These are phyloP conservation scores for Golubevia pallescens DNA, from an alignment of 1,284 basidiomycete species.

Conservation along the genomic window DNA sequence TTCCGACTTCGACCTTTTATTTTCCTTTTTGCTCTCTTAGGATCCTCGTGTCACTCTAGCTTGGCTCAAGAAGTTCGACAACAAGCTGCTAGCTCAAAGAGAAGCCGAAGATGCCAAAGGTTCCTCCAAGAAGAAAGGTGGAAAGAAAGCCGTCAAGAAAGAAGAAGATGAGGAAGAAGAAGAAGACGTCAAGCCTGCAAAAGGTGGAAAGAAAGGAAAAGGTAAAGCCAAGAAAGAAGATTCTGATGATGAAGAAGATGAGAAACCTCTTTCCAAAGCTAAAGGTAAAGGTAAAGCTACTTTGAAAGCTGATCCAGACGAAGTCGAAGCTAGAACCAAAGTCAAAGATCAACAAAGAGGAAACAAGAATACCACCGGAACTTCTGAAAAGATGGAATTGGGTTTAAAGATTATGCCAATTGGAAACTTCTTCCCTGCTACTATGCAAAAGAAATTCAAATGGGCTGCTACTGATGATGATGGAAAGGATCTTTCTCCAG, in stretches of 20 bases:
- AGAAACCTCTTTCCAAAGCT: constrained; percentile 3
- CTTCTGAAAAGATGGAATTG: constrained; percentile 59
- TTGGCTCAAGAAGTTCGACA: constrained; percentile 63
- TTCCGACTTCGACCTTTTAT: background rate
- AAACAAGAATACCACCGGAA: constrained; percentile 17
- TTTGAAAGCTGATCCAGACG: background rate
- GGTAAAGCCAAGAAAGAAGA: background rate
- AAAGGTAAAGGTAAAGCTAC: constrained; percentile 1
- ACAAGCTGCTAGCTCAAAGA: constrained; percentile 23
- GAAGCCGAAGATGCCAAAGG: constrained; percentile 16
- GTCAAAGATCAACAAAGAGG: background rate
- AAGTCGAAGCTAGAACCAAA: background rate
- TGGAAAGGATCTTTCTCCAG: constrained; percentile 31
- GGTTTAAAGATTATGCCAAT: constrained; percentile 49
- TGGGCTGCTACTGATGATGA: constrained; percentile 47
- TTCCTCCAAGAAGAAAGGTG: constrained; percentile 20
- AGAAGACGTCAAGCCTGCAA: constrained; percentile 25
- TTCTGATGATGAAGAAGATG: constrained; percentile 13
- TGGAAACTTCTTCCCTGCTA: constrained; percentile 54
- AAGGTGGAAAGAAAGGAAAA: too few relatives aligned
- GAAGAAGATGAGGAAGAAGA: constrained; percentile 12
- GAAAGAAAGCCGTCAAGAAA: constrained; percentile 23
- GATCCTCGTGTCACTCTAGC: constrained; percentile 61
- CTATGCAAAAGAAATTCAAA: constrained; percentile 63
- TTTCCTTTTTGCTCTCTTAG: background rate